Base-by-base conservation (phyloP, 495 filamentous ascomycete species). In the Xylaria curta region DNA sequence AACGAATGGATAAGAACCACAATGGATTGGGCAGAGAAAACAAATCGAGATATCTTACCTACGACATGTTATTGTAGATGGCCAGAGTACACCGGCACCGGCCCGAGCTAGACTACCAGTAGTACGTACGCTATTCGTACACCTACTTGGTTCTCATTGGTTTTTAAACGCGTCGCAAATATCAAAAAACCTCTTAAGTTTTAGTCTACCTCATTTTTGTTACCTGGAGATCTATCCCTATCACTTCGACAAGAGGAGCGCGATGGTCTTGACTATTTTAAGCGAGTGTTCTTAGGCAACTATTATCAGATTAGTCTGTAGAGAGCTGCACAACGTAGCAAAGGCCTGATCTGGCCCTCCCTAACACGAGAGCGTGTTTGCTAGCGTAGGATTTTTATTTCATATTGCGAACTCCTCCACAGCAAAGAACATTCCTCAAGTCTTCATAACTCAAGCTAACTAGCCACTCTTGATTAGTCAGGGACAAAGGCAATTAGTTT, bases 121-220 rank as follows among this genome's bases (percentile, higher is more conserved):
- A 42, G 38, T 13, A 42, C 1, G 1, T 42, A 42, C 12, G 12
- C 38, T 36, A 60, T 59, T 19, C 33, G 21, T 1, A 38, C 38
- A 38, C 19, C 26, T 60, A 21, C 38, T 46, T 7, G 17, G 46
- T 46, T 53, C 44, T 66, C 31, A 66, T 66, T 66, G 46, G 63
- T 24, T 31, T 3, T 38, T 66, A 53, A 66, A 53, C 63, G 63
- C 46, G 46, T n/a, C 17, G 12, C 62, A 26, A 65, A 49, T 21
- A 17, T 21, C 44, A 46, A 65, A 65, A 65, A 65, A 13, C 26
- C 17, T 13, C 31, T 3, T 19, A 5, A 19, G 33, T 19, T 59
- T 36, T 60, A 28, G 31, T 38, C 58, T 36, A 60, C 15, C 21
- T 60, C 36, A 38, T 19, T 28, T 21, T 21, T 36, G 13, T 8